Conservation (phyloP, 805 yeast species). For the Saccharomycodes ludwigii region DNA sequence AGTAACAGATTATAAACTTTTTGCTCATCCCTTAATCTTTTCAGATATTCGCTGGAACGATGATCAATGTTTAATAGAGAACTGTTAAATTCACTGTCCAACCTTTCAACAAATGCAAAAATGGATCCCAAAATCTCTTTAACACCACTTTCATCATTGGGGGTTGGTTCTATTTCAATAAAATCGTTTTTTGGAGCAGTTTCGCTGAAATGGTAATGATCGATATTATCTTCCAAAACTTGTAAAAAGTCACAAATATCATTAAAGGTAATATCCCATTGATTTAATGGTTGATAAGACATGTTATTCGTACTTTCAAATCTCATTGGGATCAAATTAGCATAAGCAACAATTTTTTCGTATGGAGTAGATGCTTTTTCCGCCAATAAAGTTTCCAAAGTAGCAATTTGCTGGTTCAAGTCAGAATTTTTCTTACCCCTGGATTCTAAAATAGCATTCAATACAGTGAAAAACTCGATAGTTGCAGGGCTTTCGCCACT, state of each 20-base stretch:
- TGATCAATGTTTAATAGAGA: conserved; percentile 87
- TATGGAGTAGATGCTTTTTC: conserved; percentile 44
- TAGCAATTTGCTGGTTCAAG: conserved; percentile 59
- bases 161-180: conserved; percentile 54
- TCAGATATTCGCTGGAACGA: conserved; percentile 86
- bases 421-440: conserved; percentile 95
- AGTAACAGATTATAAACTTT: conserved; percentile 62
- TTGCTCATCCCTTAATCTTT: conserved; percentile 80
- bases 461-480: conserved; percentile 48
- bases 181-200: conserved; percentile 60
- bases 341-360: conserved; percentile 65
- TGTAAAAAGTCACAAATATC: conserved; percentile 54
- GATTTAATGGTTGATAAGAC: conserved; percentile 61
- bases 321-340: conserved; percentile 76
- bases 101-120: conserved; percentile 77
- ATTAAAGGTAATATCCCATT: conserved; percentile 61
- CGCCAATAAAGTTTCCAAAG: conserved; percentile 47
- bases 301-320: conserved; percentile 66
- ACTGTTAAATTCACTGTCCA: conserved; percentile 86
- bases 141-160: conserved; percentile 49
- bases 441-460: conserved; percentile 67
- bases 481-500: conserved; percentile 16
- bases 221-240: conserved; percentile 50
- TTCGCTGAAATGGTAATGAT: conserved; percentile 61
- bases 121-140: conserved; percentile 73